Conservation (phyloP, 2,329 filamentous ascomycete genomes). For the Chrysoporthe cubensis region DNA sequence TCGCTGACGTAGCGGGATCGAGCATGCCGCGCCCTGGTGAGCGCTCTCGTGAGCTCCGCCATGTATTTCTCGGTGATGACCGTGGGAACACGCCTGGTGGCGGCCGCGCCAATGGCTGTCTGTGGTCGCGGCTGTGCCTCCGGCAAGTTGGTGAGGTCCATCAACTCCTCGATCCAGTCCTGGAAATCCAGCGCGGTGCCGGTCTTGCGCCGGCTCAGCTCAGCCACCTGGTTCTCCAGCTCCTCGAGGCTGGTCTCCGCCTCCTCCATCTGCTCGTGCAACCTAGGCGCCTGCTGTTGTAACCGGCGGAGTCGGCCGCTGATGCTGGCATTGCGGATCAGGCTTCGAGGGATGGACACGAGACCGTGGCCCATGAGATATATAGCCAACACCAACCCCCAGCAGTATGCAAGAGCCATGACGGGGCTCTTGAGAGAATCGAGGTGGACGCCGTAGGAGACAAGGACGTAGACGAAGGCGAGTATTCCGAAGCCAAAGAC, state of each 20-base stretch:
- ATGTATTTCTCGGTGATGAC: slow-evolving; percentile 93
- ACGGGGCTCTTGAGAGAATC: slow-evolving; percentile 78
- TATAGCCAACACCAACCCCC: slow-evolving; percentile 88
- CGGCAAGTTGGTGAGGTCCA: slow-evolving; percentile 72
- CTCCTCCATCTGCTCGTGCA: slow-evolving; percentile 88
- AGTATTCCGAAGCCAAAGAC: slow-evolving; percentile 71
- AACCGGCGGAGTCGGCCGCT: slow-evolving; percentile 74
- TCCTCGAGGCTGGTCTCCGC: slow-evolving; percentile 79
- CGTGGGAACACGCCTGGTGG: slow-evolving; percentile 63
- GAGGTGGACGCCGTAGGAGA: slow-evolving; percentile 74
- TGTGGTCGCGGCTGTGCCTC: slow-evolving; percentile 58
- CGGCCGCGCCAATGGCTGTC: slow-evolving; percentile 46
- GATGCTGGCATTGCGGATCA: slow-evolving; percentile 80
- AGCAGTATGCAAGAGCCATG: slow-evolving; percentile 94
- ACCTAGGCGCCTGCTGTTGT: slow-evolving; percentile 76
- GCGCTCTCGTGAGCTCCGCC: slow-evolving; percentile 81
- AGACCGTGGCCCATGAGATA: slow-evolving; percentile 98
- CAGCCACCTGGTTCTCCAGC: slow-evolving; percentile 77
- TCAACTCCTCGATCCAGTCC: slow-evolving; percentile 96
- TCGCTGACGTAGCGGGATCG: slow-evolving; percentile 82
- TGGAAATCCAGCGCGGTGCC: slow-evolving; percentile 75
- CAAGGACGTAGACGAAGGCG: slow-evolving; percentile 81
- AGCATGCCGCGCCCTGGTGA: slow-evolving; percentile 81
- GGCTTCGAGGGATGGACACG: slow-evolving; percentile 81
- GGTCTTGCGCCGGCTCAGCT: slow-evolving; percentile 79